These are phyloP conservation scores for Boletus fagicola DNA, from an alignment of 768 basidiomycete species.

Conservation along the genomic window DNA sequence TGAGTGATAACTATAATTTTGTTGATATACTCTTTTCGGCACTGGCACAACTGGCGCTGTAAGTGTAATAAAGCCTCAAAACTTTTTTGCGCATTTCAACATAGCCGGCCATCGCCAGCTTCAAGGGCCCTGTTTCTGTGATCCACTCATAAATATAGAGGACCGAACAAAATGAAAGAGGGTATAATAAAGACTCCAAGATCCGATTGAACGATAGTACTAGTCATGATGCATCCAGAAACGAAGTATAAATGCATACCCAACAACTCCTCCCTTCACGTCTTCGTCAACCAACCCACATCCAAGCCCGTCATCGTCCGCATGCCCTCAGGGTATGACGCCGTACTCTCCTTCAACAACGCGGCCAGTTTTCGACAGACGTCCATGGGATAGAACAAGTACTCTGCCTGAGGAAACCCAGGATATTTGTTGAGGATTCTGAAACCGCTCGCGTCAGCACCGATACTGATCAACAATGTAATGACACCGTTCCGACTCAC, in stretches of 20 bases:
- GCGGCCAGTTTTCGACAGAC: slow-evolving; percentile 70
- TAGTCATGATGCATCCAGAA: not conserved
- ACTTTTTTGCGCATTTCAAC: no score
- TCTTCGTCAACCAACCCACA: slow-evolving; percentile 66
- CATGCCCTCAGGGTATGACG: slow-evolving; percentile 70
- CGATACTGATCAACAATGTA: not conserved
- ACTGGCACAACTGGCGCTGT: no score
- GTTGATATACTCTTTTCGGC: no score
- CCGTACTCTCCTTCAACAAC: slow-evolving; percentile 74
- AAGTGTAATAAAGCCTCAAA: no score
- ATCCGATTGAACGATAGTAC: not conserved
- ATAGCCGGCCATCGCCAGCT: no score
- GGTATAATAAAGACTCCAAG: not conserved
- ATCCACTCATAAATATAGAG: no score
- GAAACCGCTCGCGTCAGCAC: slow-evolving; percentile 1
- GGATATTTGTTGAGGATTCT: slow-evolving; percentile 70
- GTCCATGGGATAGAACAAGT: slow-evolving; percentile 76
- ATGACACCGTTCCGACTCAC: slow-evolving; percentile 9
- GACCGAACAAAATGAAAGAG: not conserved
- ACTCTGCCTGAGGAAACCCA: slow-evolving; percentile 86
- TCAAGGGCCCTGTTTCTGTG: no score
- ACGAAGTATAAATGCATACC: not conserved
- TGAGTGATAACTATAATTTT: no score
- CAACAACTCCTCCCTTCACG: slow-evolving; percentile 3
- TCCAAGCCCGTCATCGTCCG: slow-evolving; percentile 78